A percentile compares a stretch with the other conserved stretches of the same genome.
phyloP scores from a whole-genome alignment of 2,329 filamentous ascomycete species.

The Exophiala sideris region DNA sequence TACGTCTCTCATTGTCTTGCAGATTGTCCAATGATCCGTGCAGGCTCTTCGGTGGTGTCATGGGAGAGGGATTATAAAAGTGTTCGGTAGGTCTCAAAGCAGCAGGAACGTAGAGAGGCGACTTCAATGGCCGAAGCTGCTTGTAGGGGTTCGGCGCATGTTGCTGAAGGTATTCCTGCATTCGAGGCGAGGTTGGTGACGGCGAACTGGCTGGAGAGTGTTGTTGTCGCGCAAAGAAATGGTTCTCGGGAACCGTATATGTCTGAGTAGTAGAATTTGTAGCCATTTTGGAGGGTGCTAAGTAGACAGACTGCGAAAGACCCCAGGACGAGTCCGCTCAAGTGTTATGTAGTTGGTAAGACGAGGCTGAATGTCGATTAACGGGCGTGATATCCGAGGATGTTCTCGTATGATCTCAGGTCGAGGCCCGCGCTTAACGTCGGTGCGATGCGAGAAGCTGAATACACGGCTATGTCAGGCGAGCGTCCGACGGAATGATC shows the following conservation, averaged over 20 bases:
- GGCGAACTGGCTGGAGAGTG: conserved; percentile 46
- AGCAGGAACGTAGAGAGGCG: conserved; percentile 61
- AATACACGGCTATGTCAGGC: background rate
- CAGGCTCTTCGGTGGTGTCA: conserved; percentile 52
- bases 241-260: conserved; percentile 22
- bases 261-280: conserved; percentile 27
- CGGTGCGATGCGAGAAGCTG: too few species aligned
- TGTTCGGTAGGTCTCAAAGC: conserved; percentile 60
- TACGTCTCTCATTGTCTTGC: conserved; percentile 36
- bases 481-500: background rate
- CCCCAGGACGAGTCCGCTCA: too few species aligned
- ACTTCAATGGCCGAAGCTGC: conserved; percentile 58
- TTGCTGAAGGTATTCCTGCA: conserved; percentile 35
- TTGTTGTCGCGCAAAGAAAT: conserved; percentile 32
- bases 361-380: too few species aligned
- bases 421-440: too few species aligned
- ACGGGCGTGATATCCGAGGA: too few species aligned
- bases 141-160: conserved; percentile 42
- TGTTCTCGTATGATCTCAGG: too few species aligned
- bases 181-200: conserved; percentile 52
- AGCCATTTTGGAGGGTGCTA: conserved; percentile 17
- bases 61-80: conserved; percentile 43
- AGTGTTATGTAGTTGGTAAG: too few species aligned
- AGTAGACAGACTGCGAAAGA: background rate
- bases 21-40: conserved; percentile 53